These are phyloP conservation scores for Poronia punctata DNA, from an alignment of 495 filamentous ascomycete genomes.

Conservation along the genomic window DNA sequence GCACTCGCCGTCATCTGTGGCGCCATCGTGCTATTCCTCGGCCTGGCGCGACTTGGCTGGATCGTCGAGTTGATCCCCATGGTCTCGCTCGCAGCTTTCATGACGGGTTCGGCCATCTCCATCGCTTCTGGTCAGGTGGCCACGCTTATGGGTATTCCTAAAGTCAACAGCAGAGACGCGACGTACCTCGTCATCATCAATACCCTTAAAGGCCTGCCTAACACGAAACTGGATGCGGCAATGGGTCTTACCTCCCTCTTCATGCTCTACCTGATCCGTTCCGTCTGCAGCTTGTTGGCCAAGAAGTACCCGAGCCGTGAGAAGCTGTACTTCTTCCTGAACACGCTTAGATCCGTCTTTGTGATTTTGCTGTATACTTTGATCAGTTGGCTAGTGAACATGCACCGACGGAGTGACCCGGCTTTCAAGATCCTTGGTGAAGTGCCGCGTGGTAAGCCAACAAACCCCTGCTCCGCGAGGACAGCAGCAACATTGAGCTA, in stretches of 20 bases:
- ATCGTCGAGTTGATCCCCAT: slow-evolving; percentile 95
- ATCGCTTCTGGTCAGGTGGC: slow-evolving; percentile 87
- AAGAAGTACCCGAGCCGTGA: slow-evolving; percentile 61
- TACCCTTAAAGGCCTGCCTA: slow-evolving; percentile 67
- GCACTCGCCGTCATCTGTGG: slow-evolving; percentile 75
- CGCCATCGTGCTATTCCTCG: slow-evolving; percentile 73
- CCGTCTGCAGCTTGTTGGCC: slow-evolving; percentile 55
- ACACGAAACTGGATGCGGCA: slow-evolving; percentile 69
- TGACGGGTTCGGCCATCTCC: slow-evolving; percentile 93
- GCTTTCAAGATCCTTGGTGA: slow-evolving; percentile 61
- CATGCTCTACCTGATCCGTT: slow-evolving; percentile 78
- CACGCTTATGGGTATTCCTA: slow-evolving; percentile 74
- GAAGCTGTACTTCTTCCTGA: slow-evolving; percentile 80
- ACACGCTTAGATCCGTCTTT: slow-evolving; percentile 84
- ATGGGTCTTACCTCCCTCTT: slow-evolving; percentile 80
- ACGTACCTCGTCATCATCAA: slow-evolving; percentile 86
- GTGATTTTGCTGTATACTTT: slow-evolving; percentile 90
- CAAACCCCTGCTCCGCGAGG: slow-evolving; percentile 9
- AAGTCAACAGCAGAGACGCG: slow-evolving; percentile 66
- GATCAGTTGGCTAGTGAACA: slow-evolving; percentile 81
- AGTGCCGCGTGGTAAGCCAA: slow-evolving; percentile 63
- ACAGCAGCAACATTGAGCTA: no score
- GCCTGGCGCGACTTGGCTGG: slow-evolving; percentile 74
- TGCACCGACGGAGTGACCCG: slow-evolving; percentile 40
- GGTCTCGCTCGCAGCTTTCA: slow-evolving; percentile 88